phyloP scores from a whole-genome alignment of 495 filamentous ascomycete genomes.

The Aspergillus avenaceus region DNA sequence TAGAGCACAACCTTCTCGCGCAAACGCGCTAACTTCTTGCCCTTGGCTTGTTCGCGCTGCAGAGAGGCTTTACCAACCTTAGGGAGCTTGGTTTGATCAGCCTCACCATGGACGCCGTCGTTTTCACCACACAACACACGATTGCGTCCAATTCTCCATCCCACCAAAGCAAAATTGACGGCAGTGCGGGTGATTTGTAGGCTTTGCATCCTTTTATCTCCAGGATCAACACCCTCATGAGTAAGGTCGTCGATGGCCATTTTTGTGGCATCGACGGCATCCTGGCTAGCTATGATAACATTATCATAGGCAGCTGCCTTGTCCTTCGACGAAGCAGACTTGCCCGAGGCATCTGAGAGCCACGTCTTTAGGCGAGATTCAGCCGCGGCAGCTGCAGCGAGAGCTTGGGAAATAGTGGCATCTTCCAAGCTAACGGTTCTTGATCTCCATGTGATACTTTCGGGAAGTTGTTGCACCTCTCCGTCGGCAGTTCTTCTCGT shows the following conservation, averaged over 20 bases:
- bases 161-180: slow-evolving; percentile 87
- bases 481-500: slow-evolving; percentile 49
- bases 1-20: slow-evolving; percentile 91
- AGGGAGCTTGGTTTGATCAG: slow-evolving; percentile 45
- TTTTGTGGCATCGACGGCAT: slow-evolving; percentile 89
- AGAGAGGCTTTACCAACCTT: slow-evolving; percentile 43
- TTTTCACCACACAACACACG: slow-evolving; percentile 75
- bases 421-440: slow-evolving; percentile 87
- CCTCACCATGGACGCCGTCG: slow-evolving; percentile 64
- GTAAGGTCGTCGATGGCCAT: slow-evolving; percentile 86
- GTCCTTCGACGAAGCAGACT: slow-evolving; percentile 44
- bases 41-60: slow-evolving; percentile 58
- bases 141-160: slow-evolving; percentile 93
- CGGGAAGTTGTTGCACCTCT: slow-evolving; percentile 57
- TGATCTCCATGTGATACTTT: slow-evolving; percentile 82
- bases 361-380: slow-evolving; percentile 49
- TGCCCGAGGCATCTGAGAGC: slow-evolving; percentile 31
- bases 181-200: slow-evolving; percentile 89
- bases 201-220: slow-evolving; percentile 86
- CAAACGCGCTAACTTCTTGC: slow-evolving; percentile 69
- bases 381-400: slow-evolving; percentile 54
- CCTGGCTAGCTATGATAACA: slow-evolving; percentile 85
- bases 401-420: slow-evolving; percentile 77
- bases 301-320: slow-evolving; percentile 85
- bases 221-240: slow-evolving; percentile 75